phyloP scores from a whole-genome alignment of 805 yeast genomes.

The Saccharomycopsis guyanensis region DNA sequence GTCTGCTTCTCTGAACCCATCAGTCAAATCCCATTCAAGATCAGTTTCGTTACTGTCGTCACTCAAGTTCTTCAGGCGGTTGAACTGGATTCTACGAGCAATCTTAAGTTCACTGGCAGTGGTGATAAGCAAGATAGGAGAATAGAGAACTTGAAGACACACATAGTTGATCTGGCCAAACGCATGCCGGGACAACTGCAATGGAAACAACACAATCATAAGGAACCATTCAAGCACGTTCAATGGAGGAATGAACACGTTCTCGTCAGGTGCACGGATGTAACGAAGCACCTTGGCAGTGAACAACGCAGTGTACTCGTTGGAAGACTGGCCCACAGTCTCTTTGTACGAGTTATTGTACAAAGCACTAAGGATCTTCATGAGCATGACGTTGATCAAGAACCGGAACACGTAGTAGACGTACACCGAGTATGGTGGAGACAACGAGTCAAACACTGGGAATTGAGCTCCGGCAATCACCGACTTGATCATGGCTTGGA shows the following conservation, averaged over 20 bases:
- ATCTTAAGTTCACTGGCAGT: constrained; percentile 55
- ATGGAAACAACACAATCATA: constrained; percentile 36
- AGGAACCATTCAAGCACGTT: constrained; percentile 53
- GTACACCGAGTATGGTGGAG: constrained; percentile 76
- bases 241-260: constrained; percentile 78
- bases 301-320: constrained; percentile 77
- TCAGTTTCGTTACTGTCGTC: constrained; percentile 79
- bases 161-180: constrained; percentile 35
- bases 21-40: constrained; percentile 76
- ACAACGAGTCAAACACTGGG: constrained; percentile 59
- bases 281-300: constrained; percentile 78
- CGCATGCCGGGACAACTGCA: constrained; percentile 28
- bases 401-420: constrained; percentile 73
- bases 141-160: constrained; percentile 58
- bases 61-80: constrained; percentile 50
- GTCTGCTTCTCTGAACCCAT: constrained; percentile 46
- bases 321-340: constrained; percentile 73
- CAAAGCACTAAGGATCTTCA: constrained; percentile 78
- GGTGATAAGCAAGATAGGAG: constrained; percentile 55
- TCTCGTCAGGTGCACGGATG: constrained; percentile 81
- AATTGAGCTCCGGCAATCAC: constrained; percentile 71
- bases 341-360: constrained; percentile 78
- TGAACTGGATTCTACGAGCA: constrained; percentile 66
- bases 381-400: constrained; percentile 64
- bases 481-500: constrained; percentile 59